phyloP scores from a whole-genome alignment of 1,284 basidiomycete species.

The Pascua guehoae region DNA sequence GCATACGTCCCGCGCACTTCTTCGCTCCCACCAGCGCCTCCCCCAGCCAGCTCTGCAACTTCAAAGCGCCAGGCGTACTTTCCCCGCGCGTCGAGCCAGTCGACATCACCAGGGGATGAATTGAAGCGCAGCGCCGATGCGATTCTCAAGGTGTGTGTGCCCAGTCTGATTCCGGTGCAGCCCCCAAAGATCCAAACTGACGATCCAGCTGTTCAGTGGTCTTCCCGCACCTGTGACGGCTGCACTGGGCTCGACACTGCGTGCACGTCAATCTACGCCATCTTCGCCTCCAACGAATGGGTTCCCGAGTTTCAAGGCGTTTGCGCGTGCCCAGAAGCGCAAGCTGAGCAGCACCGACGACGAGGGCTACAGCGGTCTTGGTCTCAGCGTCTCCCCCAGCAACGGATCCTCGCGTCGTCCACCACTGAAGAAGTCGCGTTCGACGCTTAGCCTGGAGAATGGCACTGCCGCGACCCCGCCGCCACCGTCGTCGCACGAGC shows the following conservation, averaged over 20 bases:
- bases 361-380: constrained; percentile 18
- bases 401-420: constrained; percentile 5
- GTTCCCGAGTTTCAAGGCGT: constrained; percentile 17
- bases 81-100: constrained; percentile 9
- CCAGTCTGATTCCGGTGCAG: neutral
- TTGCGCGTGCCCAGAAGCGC: constrained; percentile 16
- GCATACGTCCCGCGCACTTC: constrained; percentile 20
- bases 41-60: constrained; percentile 2
- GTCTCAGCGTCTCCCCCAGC: constrained; percentile 17
- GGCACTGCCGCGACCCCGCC: neutral
- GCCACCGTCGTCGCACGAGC: constrained; percentile 2
- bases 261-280: neutral
- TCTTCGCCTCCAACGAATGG: neutral
- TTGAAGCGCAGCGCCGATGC: constrained; percentile 23
- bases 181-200: neutral
- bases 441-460: neutral
- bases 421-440: constrained; percentile 16
- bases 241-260: constrained; percentile 12
- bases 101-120: constrained; percentile 13
- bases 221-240: constrained; percentile 38
- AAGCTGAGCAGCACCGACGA: constrained; percentile 7
- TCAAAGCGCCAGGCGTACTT: constrained; percentile 13
- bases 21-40: constrained; percentile 13
- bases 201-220: constrained; percentile 25
- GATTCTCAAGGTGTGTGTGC: constrained; percentile 34